Base-by-base conservation (phyloP, 192 early-diverging fungal species). In the Linnemannia elongata region DNA sequence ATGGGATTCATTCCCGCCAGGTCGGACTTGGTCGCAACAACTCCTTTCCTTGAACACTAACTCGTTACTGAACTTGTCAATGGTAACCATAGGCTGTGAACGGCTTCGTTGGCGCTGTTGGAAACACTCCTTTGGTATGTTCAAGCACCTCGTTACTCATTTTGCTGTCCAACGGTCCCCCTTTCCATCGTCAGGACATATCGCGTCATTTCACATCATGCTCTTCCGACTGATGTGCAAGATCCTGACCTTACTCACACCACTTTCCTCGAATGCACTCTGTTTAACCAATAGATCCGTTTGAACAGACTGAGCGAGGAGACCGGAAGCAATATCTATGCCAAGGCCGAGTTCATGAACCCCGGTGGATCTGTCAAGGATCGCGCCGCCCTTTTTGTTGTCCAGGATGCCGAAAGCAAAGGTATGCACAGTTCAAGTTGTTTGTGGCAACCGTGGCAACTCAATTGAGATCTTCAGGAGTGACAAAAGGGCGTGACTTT, bases 311-410 rank as follows among this genome's bases (percentile, higher is more conserved):
- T 95, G 78, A 95, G 94, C 86, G 84, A 93, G 60, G 94, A 96
- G 80, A 96, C 95, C 7, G 96, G 97, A 44, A 94, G 95, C 87
- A 93, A 97, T 57, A 97, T 99, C 76, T 91, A 95, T 66, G 97
- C 94, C 78, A 99, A 98, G 91, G 96, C 97, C 69, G 98, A 99
- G 92, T 98, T 95, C 88, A 97, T 98, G 97, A 98, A 99, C 90
- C 97, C 97, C 8, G 96, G 97, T 47, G 97, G 98, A 4, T 97
- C 96, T 24, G 97, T 99, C 80, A 99, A 99, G 92, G 98, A 99
- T 89, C 93, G 98, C 35, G 96, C 97, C 8, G 98, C 98, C 0
- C 91, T 98, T 41, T 98, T 91, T 88, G 96, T 99, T 0, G 96
- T 99, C 30, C 95, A 98, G 90, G 94, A 98, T 75, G 98, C 98